Evolutionary conservation across 2,329 filamentous ascomycete genomes (phyloP).

Genomic region (Phyllosticta ampelicida): DNA sequence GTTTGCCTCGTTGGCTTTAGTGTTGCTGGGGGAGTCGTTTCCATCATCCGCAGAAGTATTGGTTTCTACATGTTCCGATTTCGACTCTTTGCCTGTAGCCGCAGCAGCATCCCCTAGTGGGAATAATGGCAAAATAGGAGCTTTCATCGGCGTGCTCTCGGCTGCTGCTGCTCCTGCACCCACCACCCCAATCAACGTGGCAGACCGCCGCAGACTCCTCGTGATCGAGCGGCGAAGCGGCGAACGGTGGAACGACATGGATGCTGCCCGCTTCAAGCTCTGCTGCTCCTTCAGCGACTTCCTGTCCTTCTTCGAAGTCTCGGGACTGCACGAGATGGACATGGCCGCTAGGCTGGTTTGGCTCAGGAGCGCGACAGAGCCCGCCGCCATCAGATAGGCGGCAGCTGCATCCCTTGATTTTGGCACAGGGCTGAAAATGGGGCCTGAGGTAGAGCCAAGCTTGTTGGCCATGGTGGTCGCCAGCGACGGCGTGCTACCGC

Average conservation of each 20-base stretch:
- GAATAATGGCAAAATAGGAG: background rate
- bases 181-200: background rate
- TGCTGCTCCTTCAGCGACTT: background rate
- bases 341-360: background rate
- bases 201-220: background rate
- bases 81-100: too few species aligned
- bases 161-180: background rate
- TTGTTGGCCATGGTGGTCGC: background rate
- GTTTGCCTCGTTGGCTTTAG: too few species aligned
- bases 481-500: background rate
- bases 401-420: background rate
- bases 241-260: background rate
- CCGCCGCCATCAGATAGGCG: background rate
- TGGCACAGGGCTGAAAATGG: background rate
- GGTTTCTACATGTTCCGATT: too few species aligned
- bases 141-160: background rate
- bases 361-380: background rate
- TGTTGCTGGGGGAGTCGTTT: too few species aligned
- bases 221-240: background rate
- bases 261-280: background rate
- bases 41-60: too few species aligned
- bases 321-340: background rate
- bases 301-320: background rate
- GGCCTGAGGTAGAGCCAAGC: background rate
- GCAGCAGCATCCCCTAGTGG: background rate